Conservation (phyloP, 768 basidiomycete genomes). For the Agaricus blazei region DNA sequence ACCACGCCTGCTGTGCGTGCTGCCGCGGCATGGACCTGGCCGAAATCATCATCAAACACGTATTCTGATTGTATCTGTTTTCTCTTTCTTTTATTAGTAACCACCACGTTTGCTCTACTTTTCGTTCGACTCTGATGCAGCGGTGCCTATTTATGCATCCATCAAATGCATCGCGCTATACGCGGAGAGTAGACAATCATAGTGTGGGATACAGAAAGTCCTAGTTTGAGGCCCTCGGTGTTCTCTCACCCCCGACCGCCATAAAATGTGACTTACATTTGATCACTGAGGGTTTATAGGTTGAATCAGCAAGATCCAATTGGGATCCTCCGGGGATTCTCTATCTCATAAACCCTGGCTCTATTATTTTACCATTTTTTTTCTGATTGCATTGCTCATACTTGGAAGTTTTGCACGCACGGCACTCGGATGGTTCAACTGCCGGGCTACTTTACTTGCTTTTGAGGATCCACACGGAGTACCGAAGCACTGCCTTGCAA, state of each 20-base stretch:
- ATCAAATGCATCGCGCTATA: not conserved
- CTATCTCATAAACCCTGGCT: not conserved
- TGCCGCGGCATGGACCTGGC: not conserved
- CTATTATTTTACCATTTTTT: not conserved
- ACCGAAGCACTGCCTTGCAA: too few species aligned
- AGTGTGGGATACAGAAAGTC: conserved; percentile 35
- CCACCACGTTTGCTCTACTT: conserved; percentile 14
- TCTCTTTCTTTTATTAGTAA: conserved; percentile 13
- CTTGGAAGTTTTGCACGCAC: too few species aligned
- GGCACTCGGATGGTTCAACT: too few species aligned
- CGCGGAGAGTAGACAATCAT: not conserved
- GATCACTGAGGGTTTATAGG: not conserved
- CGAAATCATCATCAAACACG: too few species aligned
- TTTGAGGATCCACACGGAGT: too few species aligned
- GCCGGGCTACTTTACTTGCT: too few species aligned
- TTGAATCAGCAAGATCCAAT: too few species aligned
- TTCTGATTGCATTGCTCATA: too few species aligned
- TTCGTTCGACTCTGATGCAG: not conserved
- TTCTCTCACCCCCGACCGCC: conserved; percentile 49
- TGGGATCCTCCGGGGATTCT: too few species aligned
- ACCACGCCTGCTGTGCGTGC: not conserved
- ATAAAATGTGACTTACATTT: conserved; percentile 35
- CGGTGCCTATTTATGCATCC: not conserved
- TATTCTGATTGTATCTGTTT: not conserved
- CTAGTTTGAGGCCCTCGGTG: conserved; percentile 74